phyloP scores from a whole-genome alignment of 1,139 yeast species.

The Chernovozyma sophiae-reginae region DNA sequence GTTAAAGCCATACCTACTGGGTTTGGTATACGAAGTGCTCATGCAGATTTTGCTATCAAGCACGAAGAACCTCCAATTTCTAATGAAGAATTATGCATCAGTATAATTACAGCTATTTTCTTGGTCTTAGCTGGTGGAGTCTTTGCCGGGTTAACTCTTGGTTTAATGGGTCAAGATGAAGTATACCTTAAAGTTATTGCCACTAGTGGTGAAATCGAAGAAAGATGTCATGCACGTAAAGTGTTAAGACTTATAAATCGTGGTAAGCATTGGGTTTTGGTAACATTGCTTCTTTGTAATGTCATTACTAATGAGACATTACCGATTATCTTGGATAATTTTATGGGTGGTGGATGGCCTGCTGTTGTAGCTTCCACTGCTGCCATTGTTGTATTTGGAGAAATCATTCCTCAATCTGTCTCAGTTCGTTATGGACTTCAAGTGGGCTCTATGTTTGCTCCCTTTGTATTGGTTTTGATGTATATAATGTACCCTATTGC shows the following conservation, averaged over 20 bases:
- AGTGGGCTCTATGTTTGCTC: slow-evolving; percentile 87
- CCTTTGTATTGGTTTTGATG: slow-evolving; percentile 83
- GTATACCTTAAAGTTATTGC: slow-evolving; percentile 76
- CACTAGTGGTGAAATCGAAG: slow-evolving; percentile 53
- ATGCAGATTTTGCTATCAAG: slow-evolving; percentile 7
- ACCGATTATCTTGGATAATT: slow-evolving; percentile 89
- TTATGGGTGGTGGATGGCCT: slow-evolving; percentile 96
- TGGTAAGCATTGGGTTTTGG: slow-evolving; percentile 98
- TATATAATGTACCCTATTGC: slow-evolving; percentile 90
- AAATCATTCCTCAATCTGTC: slow-evolving; percentile 90
- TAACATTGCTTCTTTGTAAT: slow-evolving; percentile 77
- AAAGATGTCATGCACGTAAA: slow-evolving; percentile 66
- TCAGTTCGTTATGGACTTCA: slow-evolving; percentile 91
- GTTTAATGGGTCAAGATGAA: slow-evolving; percentile 97
- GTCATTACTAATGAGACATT: slow-evolving; percentile 94
- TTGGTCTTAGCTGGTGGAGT: slow-evolving; percentile 90
- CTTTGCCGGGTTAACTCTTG: slow-evolving; percentile 92
- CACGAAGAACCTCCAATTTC: slow-evolving; percentile 22
- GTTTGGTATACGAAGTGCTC: slow-evolving; percentile 9
- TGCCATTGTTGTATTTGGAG: slow-evolving; percentile 91
- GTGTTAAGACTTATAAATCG: slow-evolving; percentile 69
- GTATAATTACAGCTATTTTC: slow-evolving; percentile 55
- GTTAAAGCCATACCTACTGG: slow-evolving; percentile 17
- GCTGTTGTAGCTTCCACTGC: slow-evolving; percentile 93
- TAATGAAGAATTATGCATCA: slow-evolving; percentile 46